Evolutionary conservation across 1,284 basidiomycete species (phyloP).

Genomic region (Afroboletus lepidellus): DNA sequence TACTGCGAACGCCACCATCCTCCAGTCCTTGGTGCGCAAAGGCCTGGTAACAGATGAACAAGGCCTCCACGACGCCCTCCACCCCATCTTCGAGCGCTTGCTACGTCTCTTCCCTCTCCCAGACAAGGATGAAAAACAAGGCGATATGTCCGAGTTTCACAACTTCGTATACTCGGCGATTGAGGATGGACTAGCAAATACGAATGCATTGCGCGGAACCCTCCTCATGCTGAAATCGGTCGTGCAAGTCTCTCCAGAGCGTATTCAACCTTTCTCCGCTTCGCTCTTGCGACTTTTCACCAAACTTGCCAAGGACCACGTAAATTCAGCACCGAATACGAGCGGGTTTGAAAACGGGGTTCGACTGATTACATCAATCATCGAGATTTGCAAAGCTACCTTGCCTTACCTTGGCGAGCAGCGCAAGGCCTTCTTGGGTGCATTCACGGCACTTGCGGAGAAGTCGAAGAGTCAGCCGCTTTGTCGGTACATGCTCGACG

Average conservation of each 20-base stretch:
- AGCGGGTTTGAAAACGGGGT: constrained; percentile 57
- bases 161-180: constrained; percentile 76
- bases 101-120: constrained; percentile 81
- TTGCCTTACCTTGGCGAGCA: constrained; percentile 69
- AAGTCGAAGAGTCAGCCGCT: constrained; percentile 85
- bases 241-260: constrained; percentile 80
- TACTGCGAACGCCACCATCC: constrained; percentile 66
- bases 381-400: constrained; percentile 71
- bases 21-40: constrained; percentile 90
- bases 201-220: constrained; percentile 73
- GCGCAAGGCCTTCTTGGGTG: constrained; percentile 70
- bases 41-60: constrained; percentile 80
- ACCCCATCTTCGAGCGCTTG: constrained; percentile 85
- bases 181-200: constrained; percentile 78
- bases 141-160: constrained; percentile 77
- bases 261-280: constrained; percentile 79
- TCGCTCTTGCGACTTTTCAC: constrained; percentile 84
- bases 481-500: constrained; percentile 85
- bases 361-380: constrained; percentile 61
- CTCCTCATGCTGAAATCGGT: constrained; percentile 89
- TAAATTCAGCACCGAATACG: constrained; percentile 51
- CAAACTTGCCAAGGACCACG: constrained; percentile 88
- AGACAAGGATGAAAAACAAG: constrained; percentile 76
- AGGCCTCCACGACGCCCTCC: constrained; percentile 74
- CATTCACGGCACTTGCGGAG: constrained; percentile 82